phyloP scores from a whole-genome alignment of 192 early-diverging fungal genomes.

The Globomyces pollinis-pini region DNA sequence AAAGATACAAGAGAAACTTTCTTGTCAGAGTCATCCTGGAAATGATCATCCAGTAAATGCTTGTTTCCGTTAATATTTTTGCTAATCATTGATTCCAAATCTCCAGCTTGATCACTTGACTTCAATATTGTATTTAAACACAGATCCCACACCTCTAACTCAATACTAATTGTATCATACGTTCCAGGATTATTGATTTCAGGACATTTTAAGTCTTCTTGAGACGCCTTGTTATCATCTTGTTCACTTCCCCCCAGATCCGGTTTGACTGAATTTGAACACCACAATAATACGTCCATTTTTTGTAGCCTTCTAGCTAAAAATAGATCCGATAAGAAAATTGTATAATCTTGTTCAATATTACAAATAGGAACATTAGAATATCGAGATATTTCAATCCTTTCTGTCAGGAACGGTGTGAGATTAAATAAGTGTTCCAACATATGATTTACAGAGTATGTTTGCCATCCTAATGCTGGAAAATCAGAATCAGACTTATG shows the following conservation, averaged over 20 bases:
- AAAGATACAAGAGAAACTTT: conserved; percentile 34
- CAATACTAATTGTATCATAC: conserved; percentile 75
- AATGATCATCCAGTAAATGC: conserved; percentile 60
- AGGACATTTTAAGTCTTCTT: conserved; percentile 49
- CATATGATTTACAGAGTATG: conserved; percentile 60
- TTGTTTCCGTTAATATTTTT: neutral
- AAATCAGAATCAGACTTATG: conserved; percentile 64
- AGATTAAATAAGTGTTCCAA: conserved; percentile 67
- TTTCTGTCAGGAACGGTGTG: conserved; percentile 65
- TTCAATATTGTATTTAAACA: conserved; percentile 74
- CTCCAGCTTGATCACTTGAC: conserved; percentile 71
- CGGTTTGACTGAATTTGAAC: conserved; percentile 67
- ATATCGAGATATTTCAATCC: conserved; percentile 68
- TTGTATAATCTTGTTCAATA: conserved; percentile 66
- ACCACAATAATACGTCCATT: conserved; percentile 87
- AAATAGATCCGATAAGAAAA: conserved; percentile 77
- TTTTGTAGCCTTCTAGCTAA: conserved; percentile 72
- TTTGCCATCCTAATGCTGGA: conserved; percentile 82
- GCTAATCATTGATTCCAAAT: neutral
- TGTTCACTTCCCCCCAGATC: conserved; percentile 82
- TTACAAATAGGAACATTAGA: conserved; percentile 87
- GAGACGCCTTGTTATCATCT: conserved; percentile 59
- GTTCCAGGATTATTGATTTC: conserved; percentile 72
- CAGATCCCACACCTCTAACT: conserved; percentile 72
- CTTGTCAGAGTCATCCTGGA: conserved; percentile 24